Evolutionary conservation across 208 protist species (phyloP).

Genomic region (Leishmania major): DNA sequence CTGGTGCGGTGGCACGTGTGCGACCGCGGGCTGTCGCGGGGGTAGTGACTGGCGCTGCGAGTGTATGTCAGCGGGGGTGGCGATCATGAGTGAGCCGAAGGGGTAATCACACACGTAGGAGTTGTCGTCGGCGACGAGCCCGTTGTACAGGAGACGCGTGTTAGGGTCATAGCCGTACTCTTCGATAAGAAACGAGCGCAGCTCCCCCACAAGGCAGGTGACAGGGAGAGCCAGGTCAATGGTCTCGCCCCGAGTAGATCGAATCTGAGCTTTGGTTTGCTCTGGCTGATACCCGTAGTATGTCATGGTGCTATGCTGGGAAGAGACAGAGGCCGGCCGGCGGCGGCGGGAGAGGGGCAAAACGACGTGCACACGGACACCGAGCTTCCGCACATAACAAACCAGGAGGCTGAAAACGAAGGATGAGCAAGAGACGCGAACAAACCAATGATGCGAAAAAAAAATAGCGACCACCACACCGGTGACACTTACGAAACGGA

Average conservation of each 20-base stretch:
- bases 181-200: constrained; percentile 65
- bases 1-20: constrained; percentile 10
- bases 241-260: constrained; percentile 66
- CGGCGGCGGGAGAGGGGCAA: not conserved
- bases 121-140: constrained; percentile 23
- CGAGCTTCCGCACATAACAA: not conserved
- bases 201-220: constrained; percentile 58
- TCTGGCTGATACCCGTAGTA: constrained; percentile 37
- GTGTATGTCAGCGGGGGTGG: constrained; percentile 32
- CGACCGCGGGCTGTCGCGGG: not conserved
- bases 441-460: too few relatives aligned
- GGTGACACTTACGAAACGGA: not conserved
- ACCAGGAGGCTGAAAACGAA: not conserved
- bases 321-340: not conserved
- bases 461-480: not conserved
- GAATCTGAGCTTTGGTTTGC: constrained; percentile 55
- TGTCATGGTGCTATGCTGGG: constrained; percentile 25
- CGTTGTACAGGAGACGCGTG: constrained; percentile 52
- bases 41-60: constrained; percentile 18
- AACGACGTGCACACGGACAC: not conserved
- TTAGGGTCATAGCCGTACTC: constrained; percentile 67
- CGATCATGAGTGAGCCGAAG: constrained; percentile 71
- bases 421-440: not conserved
- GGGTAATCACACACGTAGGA: constrained; percentile 58
- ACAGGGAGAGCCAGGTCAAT: constrained; percentile 65